Evolutionary conservation across 352 stramenopile genomes (phyloP).

Genomic region (Pythium chondricola): DNA sequence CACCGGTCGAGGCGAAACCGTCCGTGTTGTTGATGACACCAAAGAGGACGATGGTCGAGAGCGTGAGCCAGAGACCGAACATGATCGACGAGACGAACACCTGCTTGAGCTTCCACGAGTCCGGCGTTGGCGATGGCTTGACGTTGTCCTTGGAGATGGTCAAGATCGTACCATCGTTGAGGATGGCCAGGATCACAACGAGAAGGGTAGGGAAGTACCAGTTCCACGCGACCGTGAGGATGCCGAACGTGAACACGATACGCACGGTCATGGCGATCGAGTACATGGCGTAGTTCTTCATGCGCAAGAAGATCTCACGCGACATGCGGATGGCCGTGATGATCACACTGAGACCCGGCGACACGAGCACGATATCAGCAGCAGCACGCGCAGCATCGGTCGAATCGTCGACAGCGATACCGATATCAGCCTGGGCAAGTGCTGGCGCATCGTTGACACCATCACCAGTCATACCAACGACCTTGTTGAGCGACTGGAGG

Average conservation of each 20-base stretch:
- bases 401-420: constrained; percentile 88
- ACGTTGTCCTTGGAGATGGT: constrained; percentile 80
- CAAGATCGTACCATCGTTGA: constrained; percentile 87
- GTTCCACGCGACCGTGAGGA: constrained; percentile 83
- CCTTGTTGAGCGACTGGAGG: constrained; percentile 81
- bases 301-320: constrained; percentile 86
- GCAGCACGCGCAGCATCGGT: constrained; percentile 87
- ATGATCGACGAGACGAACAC: constrained; percentile 64
- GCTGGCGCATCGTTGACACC: constrained; percentile 92
- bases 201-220: constrained; percentile 86
- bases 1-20: constrained; percentile 40
- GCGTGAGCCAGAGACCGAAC: constrained; percentile 59
- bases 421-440: constrained; percentile 86
- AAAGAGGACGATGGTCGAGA: constrained; percentile 65
- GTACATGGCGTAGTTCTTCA: constrained; percentile 92
- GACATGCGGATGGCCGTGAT: constrained; percentile 87
- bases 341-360: constrained; percentile 81
- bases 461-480: constrained; percentile 82
- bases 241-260: constrained; percentile 86
- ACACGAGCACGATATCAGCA: constrained; percentile 86
- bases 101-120: constrained; percentile 69
- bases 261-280: constrained; percentile 85
- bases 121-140: constrained; percentile 43
- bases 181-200: constrained; percentile 86
- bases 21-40: constrained; percentile 48